phyloP scores from a whole-genome alignment of 148 eudicot genomes.

The Chenopodium berlandieri region DNA sequence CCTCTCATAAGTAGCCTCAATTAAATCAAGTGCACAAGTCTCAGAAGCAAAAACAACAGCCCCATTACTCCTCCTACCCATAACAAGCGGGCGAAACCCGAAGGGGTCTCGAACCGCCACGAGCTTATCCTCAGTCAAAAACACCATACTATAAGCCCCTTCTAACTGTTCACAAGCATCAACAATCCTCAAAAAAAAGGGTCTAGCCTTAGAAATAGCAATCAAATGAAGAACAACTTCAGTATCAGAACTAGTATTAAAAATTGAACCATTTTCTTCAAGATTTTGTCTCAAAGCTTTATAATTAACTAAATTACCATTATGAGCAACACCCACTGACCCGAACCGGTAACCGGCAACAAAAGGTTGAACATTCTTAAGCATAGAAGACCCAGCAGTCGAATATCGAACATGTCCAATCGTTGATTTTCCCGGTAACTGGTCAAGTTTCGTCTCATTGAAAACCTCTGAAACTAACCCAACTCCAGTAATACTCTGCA shows the following conservation, averaged over 20 bases:
- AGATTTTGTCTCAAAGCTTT: slow-evolving; percentile 42
- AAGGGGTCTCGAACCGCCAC: slow-evolving; percentile 84
- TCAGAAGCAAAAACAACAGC: slow-evolving; percentile 87
- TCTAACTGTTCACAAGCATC: slow-evolving; percentile 56
- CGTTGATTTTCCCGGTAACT: slow-evolving; percentile 59
- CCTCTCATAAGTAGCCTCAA: slow-evolving; percentile 76
- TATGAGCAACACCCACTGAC: slow-evolving; percentile 81
- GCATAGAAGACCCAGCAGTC: slow-evolving; percentile 70
- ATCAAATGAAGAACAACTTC: slow-evolving; percentile 80
- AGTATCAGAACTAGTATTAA: slow-evolving; percentile 73
- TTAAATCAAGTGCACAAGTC: slow-evolving; percentile 85
- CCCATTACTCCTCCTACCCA: slow-evolving; percentile 87
- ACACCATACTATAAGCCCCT: slow-evolving; percentile 90
- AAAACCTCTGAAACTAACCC: slow-evolving; percentile 60
- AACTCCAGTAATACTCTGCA: slow-evolving; percentile 52
- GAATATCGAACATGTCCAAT: slow-evolving; percentile 89
- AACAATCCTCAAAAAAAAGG: slow-evolving; percentile 46
- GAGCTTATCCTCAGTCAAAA: slow-evolving; percentile 68
- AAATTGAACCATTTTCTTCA: slow-evolving; percentile 67
- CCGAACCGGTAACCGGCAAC: slow-evolving; percentile 70
- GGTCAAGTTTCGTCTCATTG: slow-evolving; percentile 48
- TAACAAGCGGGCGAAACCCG: slow-evolving; percentile 87
- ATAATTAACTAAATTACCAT: slow-evolving; percentile 80
- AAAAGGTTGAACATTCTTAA: slow-evolving; percentile 84
- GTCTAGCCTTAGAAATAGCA: slow-evolving; percentile 52